These are phyloP conservation scores for Lactarius pseudohatsudake DNA, from an alignment of 768 basidiomycete genomes.

Conservation along the genomic window DNA sequence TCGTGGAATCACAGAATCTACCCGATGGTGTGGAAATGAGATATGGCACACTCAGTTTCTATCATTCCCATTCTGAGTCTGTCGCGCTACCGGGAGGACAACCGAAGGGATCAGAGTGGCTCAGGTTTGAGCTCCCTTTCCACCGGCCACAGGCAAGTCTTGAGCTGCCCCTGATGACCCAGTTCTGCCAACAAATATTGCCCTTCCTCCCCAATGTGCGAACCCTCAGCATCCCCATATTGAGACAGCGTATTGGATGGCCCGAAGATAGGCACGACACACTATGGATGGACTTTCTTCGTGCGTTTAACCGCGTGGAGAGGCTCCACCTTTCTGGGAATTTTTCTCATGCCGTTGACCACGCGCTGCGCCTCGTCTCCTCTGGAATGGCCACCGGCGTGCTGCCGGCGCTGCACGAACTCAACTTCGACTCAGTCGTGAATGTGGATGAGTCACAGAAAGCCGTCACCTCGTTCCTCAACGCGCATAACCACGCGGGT, in stretches of 20 bases:
- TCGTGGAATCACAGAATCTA: background rate
- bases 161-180: background rate
- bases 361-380: slow-evolving; percentile 1
- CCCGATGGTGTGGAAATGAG: background rate
- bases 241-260: too few relatives aligned
- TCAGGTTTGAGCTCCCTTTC: background rate
- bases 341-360: too few relatives aligned
- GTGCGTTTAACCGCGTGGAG: slow-evolving; percentile 3
- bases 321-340: background rate
- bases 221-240: background rate
- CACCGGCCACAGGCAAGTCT: background rate
- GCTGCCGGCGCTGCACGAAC: slow-evolving; percentile 10
- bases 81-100: background rate
- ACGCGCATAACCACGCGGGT: background rate
- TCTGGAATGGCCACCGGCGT: background rate
- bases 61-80: background rate
- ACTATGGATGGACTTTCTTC: background rate
- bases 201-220: background rate
- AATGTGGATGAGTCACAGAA: background rate
- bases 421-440: background rate
- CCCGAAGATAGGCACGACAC: too few relatives aligned
- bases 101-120: background rate
- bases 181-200: background rate
- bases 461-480: background rate
- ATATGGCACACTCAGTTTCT: background rate